phyloP scores from a whole-genome alignment of 192 early-diverging fungal species.

The Coemansia sp. region DNA sequence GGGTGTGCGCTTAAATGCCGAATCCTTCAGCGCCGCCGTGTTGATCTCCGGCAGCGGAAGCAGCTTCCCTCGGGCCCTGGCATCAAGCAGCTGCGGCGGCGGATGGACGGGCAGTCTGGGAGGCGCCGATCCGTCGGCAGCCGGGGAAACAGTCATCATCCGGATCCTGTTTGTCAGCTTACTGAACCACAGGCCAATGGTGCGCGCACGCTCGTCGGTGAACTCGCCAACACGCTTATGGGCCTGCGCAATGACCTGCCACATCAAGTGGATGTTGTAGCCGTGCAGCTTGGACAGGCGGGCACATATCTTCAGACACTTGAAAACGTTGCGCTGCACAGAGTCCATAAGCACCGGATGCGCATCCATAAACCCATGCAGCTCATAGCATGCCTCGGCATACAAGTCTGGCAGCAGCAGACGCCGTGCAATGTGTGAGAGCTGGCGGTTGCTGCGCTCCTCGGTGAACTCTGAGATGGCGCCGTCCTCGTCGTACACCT shows the following conservation, averaged over 20 bases:
- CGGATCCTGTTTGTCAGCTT: slow-evolving; percentile 50
- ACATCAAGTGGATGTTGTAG: slow-evolving; percentile 52
- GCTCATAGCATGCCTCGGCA: slow-evolving; percentile 43
- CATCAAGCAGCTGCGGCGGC: slow-evolving; percentile 40
- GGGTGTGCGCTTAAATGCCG: slow-evolving; percentile 20
- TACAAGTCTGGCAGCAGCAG: slow-evolving; percentile 49
- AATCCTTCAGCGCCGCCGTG: slow-evolving; percentile 32
- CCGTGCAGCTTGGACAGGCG: slow-evolving; percentile 51
- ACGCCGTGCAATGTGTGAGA: slow-evolving; percentile 31
- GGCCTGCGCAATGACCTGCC: slow-evolving; percentile 51
- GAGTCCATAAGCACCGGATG: slow-evolving; percentile 23
- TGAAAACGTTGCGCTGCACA: slow-evolving; percentile 52
- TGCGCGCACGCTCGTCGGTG: slow-evolving; percentile 29
- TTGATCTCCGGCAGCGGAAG: slow-evolving; percentile 40
- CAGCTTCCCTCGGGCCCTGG: slow-evolving; percentile 25
- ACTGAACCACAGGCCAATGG: slow-evolving; percentile 31
- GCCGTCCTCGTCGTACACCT: slow-evolving; percentile 26
- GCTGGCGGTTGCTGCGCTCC: slow-evolving; percentile 42
- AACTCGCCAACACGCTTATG: slow-evolving; percentile 24
- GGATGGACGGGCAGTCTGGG: slow-evolving; percentile 38
- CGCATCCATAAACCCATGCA: slow-evolving; percentile 38
- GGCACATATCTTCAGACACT: slow-evolving; percentile 52
- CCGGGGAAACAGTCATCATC: slow-evolving; percentile 49
- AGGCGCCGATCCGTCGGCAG: slow-evolving; percentile 48
- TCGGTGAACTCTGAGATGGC: slow-evolving; percentile 49